Conservation (phyloP, 1,284 basidiomycete species). For the Abortiporus biennis region DNA sequence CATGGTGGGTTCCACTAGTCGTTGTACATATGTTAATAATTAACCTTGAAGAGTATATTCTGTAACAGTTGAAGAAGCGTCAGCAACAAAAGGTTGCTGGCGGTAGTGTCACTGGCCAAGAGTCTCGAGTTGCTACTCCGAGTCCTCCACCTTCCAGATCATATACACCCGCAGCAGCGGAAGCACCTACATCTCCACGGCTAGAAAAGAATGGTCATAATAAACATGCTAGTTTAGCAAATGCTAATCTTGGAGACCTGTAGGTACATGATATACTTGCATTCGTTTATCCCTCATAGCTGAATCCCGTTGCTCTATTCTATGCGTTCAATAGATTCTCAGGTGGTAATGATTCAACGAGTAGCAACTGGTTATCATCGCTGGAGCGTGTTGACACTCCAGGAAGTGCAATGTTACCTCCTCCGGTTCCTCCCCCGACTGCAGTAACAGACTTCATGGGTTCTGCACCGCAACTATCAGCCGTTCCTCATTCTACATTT, state of each 20-base stretch:
- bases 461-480: background rate
- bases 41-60: slow-evolving; percentile 9
- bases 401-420: slow-evolving; percentile 18
- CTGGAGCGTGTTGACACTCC: slow-evolving; percentile 42
- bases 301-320: slow-evolving; percentile 1
- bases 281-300: background rate
- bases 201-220: background rate
- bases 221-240: slow-evolving; percentile 15
- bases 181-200: slow-evolving; percentile 16
- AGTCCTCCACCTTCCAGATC: slow-evolving; percentile 46
- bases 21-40: slow-evolving; percentile 5
- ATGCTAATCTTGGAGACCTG: slow-evolving; percentile 24
- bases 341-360: slow-evolving; percentile 11
- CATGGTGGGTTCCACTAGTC: slow-evolving; percentile 40
- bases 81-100: slow-evolving; percentile 59
- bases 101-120: slow-evolving; percentile 23
- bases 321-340: no score
- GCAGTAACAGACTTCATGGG: slow-evolving; percentile 3
- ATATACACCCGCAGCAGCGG: slow-evolving; percentile 36
- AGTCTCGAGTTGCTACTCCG: slow-evolving; percentile 27
- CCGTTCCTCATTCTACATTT: slow-evolving; percentile 5
- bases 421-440: slow-evolving; percentile 14
- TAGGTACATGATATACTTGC: slow-evolving; percentile 17
- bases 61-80: slow-evolving; percentile 55
- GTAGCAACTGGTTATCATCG: slow-evolving; percentile 58